Evolutionary conservation across 1,139 yeast species (phyloP).

Genomic region (Magnusiomyces magnusii): DNA sequence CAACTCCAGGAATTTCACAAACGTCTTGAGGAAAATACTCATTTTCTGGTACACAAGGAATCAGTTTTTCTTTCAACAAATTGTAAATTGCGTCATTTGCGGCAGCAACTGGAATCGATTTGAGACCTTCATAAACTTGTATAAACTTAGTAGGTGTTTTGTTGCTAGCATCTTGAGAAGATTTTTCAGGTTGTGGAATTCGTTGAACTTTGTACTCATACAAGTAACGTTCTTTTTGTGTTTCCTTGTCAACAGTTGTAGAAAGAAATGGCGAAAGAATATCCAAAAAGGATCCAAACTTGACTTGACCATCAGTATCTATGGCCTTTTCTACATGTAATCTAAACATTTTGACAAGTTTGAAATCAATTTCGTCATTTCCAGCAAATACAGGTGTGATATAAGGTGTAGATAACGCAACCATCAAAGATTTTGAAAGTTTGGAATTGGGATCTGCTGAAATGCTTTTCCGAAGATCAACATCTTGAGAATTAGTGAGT

Average conservation of each 20-base stretch:
- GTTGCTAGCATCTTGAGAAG: not conserved
- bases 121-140: not conserved
- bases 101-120: not conserved
- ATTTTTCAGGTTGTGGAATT: not conserved
- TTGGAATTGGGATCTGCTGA: not conserved
- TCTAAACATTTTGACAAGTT: not conserved
- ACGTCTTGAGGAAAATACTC: not conserved
- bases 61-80: not conserved
- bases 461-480: not conserved
- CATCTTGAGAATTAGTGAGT: not conserved
- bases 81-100: not conserved
- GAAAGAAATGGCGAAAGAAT: not conserved
- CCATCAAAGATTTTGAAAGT: not conserved
- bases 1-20: not conserved
- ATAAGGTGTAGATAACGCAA: not conserved
- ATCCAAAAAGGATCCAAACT: not conserved
- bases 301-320: not conserved
- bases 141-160: not conserved
- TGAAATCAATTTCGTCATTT: not conserved
- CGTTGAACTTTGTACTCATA: not conserved
- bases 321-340: not conserved
- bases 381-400: not conserved
- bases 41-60: not conserved
- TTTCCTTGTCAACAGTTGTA: not conserved
- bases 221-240: not conserved